phyloP scores from a whole-genome alignment of 768 basidiomycete species.

The Serendipita sp. region DNA sequence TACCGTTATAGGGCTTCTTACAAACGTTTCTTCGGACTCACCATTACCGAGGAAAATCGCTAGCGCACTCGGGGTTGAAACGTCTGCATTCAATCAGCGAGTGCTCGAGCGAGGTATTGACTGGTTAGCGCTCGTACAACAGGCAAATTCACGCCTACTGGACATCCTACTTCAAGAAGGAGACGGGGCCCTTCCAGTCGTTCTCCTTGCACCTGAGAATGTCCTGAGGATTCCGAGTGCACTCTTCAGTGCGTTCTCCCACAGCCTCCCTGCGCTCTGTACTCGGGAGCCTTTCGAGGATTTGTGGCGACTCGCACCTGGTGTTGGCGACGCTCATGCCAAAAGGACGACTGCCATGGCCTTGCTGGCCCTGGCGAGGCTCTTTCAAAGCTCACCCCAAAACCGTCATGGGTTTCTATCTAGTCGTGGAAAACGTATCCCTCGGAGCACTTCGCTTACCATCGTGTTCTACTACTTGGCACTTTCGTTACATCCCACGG shows the following conservation, averaged over 20 bases:
- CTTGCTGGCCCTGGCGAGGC: conserved; percentile 31
- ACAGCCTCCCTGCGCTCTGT: conserved; percentile 23
- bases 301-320: conserved; percentile 12
- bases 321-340: conserved; percentile 17
- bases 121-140: conserved; percentile 22
- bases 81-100: conserved; percentile 15
- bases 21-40: conserved; percentile 17
- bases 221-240: conserved; percentile 22
- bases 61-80: conserved; percentile 15
- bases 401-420: conserved; percentile 10
- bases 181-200: conserved; percentile 27
- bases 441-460: conserved; percentile 24
- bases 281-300: conserved; percentile 10
- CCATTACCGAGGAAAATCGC: conserved; percentile 16
- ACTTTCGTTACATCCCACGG: conserved; percentile 28
- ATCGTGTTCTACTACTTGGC: conserved; percentile 35
- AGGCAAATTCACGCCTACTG: conserved; percentile 22
- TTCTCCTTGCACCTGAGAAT: conserved; percentile 29
- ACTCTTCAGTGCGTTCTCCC: conserved; percentile 24
- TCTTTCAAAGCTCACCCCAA: conserved; percentile 21
- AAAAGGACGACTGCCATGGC: conserved; percentile 26
- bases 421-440: conserved; percentile 18
- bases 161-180: conserved; percentile 22
- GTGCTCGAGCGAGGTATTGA: conserved; percentile 24
- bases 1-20: conserved; percentile 24